Conservation (phyloP, 352 stramenopile species). For the Saprolegnia parasitica region DNA sequence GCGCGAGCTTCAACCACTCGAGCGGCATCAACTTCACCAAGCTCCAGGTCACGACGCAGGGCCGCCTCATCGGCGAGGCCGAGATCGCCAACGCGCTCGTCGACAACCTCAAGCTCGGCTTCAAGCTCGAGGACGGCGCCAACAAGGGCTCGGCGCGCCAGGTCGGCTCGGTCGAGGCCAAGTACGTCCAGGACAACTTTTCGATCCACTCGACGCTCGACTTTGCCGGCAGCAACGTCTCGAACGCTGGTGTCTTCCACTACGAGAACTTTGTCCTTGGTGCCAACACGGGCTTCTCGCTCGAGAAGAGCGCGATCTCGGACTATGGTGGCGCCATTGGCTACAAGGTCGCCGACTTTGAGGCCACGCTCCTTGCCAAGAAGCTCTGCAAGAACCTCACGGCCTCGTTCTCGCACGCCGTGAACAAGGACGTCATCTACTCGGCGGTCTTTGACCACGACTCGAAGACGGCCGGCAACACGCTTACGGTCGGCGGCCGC, state of each 20-base stretch:
- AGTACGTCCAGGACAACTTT: conserved; percentile 76
- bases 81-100: conserved; percentile 77
- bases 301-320: conserved; percentile 76
- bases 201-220: conserved; percentile 66
- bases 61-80: conserved; percentile 65
- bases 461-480: conserved; percentile 79
- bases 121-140: conserved; percentile 81
- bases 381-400: conserved; percentile 83
- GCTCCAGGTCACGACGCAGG: conserved; percentile 80
- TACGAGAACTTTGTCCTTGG: conserved; percentile 76
- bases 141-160: conserved; percentile 56
- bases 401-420: conserved; percentile 76
- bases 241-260: conserved; percentile 61
- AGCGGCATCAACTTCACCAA: conserved; percentile 62
- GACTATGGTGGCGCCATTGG: conserved; percentile 80
- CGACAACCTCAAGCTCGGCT: conserved; percentile 70
- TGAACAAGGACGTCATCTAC: conserved; percentile 81
- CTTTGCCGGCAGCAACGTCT: conserved; percentile 56
- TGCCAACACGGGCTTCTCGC: conserved; percentile 63
- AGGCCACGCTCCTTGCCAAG: conserved; percentile 74
- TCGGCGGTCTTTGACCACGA: conserved; percentile 86
- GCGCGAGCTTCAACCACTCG: conserved; percentile 55
- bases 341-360: conserved; percentile 74
- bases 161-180: conserved; percentile 61
- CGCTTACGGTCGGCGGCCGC: conserved; percentile 71